phyloP scores from a whole-genome alignment of 805 yeast species.

The Metschnikowia lachancei region DNA sequence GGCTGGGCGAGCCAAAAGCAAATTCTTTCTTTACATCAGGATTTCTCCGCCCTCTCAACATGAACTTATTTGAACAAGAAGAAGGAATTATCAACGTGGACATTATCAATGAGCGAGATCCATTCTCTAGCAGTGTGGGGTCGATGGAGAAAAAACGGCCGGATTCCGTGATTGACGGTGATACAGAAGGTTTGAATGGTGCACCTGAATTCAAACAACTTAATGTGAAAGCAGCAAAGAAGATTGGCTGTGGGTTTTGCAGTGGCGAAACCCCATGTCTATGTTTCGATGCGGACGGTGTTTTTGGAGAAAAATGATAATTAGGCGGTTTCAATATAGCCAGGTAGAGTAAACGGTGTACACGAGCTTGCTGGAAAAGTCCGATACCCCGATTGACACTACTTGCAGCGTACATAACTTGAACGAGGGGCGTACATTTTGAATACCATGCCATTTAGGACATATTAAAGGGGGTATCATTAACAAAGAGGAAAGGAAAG shows the following conservation, averaged over 20 bases:
- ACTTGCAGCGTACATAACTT: not conserved
- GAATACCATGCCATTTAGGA: not conserved
- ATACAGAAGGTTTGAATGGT: not conserved
- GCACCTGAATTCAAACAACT: conserved; percentile 7
- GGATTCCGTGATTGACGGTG: not conserved
- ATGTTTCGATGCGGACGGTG: conserved; percentile 39
- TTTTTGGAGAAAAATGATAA: conserved; percentile 16
- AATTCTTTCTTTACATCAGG: conserved; percentile 17
- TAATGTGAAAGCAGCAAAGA: conserved; percentile 9
- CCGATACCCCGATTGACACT: not conserved
- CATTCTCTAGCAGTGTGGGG: conserved; percentile 8
- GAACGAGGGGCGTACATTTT: not conserved
- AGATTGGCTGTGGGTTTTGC: conserved; percentile 36
- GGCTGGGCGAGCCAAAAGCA: not conserved
- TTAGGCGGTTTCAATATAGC: not conserved
- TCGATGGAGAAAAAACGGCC: conserved; percentile 5
- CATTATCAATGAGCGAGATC: conserved; percentile 17
- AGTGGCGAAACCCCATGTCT: conserved; percentile 40
- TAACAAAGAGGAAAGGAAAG: no score
- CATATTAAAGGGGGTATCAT: no score
- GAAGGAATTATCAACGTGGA: conserved; percentile 20
- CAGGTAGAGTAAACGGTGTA: not conserved
- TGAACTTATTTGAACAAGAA: conserved; percentile 17
- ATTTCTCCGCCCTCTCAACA: conserved; percentile 20
- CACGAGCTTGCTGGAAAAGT: conserved; percentile 2